Evolutionary conservation across 768 basidiomycete genomes (phyloP), one percentile per base, ranked within the genome.

Genomic region (Ramaria rubella): DNA sequence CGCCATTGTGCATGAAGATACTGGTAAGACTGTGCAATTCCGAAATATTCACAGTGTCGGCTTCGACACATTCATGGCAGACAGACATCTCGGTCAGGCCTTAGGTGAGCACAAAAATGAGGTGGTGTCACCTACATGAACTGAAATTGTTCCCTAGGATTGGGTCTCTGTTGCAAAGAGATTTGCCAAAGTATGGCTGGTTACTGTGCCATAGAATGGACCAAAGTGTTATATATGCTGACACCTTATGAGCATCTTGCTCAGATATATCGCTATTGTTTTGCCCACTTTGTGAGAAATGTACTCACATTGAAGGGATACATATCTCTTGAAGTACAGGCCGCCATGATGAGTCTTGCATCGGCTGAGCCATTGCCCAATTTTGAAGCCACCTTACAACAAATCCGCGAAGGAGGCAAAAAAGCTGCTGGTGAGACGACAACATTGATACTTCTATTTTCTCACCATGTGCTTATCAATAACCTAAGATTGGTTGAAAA

Each of bases 401-500:
- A 54, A 6, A 67, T 68, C 31, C 40, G 64, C 7, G 48, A 11
- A 5, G 68, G 65, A 3, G 63, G 67, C 1, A 56, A 44, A 42
- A 65, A 65, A 49, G 67, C 64, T 8, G 42, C 49, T 34, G 63
- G 68, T 68, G 44, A 5, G 56, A 40, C 14, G 12, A 27, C 4
- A n/a, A n/a, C n/a, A n/a, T n/a, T n/a, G n/a, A 12, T 29, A 53
- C 17, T 9, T 19, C 21, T 2, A 6, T 31, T n/a, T 5, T 26
- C 43, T 34, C 27, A 19, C 40, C 42, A 34, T 27, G 2, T 31
- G 15, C 21, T 50, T 19, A 55, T 45, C 30, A 29, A 24, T 33
- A n/a, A n/a, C 59, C 36, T 26, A 30, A 70, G 69, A 64, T 8
- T 68, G 67, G 69, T 58, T 68, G 5, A 63, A 65, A 19, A 67